These are phyloP conservation scores for Boletus subcaerulescens DNA, from an alignment of 768 basidiomycete genomes.

Conservation along the genomic window DNA sequence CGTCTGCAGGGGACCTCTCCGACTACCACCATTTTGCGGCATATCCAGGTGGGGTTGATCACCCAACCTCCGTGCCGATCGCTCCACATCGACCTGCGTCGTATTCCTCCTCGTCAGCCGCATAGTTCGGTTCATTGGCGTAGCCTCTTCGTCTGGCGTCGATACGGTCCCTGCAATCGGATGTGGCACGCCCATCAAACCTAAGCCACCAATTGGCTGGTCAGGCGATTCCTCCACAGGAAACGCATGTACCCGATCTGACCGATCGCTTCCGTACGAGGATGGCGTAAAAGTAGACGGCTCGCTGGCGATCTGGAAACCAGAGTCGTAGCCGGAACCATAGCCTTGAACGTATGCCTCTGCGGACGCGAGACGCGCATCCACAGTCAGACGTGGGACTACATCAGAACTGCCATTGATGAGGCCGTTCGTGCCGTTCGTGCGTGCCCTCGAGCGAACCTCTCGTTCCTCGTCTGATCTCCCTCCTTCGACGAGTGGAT, in stretches of 20 bases:
- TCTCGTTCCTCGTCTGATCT: constrained; percentile 32
- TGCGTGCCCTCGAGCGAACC: constrained; percentile 5
- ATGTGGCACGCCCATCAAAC: constrained; percentile 27
- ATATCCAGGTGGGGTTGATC: constrained; percentile 12
- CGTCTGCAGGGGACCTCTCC: constrained; percentile 16
- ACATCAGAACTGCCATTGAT: not conserved
- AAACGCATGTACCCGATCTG: constrained; percentile 21
- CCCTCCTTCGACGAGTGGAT: constrained; percentile 28
- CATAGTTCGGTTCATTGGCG: constrained; percentile 21
- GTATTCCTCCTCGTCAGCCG: constrained; percentile 26
- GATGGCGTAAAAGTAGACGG: constrained; percentile 16
- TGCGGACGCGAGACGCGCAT: constrained; percentile 31
- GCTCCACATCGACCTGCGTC: constrained; percentile 20
- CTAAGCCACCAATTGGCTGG: constrained; percentile 21
- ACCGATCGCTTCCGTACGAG: constrained; percentile 16
- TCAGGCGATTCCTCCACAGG: constrained; percentile 32
- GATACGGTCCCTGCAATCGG: constrained; percentile 24
- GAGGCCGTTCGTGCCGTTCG: constrained; percentile 9
- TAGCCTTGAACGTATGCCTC: constrained; percentile 37
- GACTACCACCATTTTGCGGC: constrained; percentile 16
- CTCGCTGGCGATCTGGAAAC: constrained; percentile 22
- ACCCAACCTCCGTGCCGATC: constrained; percentile 15
- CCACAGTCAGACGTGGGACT: constrained; percentile 4
- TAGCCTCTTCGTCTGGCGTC: constrained; percentile 27
- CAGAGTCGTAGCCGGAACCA: constrained; percentile 33